These are phyloP conservation scores for Coelastrella sp. DNA, from an alignment of 139 green algal genomes.

Conservation along the genomic window DNA sequence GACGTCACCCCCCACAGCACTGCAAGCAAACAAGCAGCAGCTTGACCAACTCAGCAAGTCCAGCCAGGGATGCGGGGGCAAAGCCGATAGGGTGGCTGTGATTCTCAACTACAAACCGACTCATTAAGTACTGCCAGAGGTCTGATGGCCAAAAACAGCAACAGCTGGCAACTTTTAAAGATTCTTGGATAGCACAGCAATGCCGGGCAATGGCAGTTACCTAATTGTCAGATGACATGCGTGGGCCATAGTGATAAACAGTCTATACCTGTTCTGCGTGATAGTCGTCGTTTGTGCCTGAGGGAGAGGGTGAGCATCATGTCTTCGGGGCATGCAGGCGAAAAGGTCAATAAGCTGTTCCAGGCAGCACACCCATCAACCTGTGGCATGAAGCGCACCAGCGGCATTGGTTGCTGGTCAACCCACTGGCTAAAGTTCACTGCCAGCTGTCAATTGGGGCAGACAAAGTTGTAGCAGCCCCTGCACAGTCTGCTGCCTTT, in stretches of 20 bases:
- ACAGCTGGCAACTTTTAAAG: too few relatives aligned
- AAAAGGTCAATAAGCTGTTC: slow-evolving; percentile 1
- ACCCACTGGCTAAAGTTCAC: too few relatives aligned
- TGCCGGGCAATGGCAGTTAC: too few relatives aligned
- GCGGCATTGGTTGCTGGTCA: too few relatives aligned
- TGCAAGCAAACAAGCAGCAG: neutral
- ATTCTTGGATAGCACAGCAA: too few relatives aligned
- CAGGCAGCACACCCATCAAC: slow-evolving; percentile 2
- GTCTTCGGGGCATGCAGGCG: neutral
- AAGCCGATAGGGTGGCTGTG: neutral
- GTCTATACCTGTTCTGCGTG: neutral
- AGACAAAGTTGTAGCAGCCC: too few relatives aligned
- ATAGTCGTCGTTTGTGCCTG: neutral
- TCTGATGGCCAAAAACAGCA: neutral
- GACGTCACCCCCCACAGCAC: slow-evolving; percentile 1
- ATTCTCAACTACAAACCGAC: too few relatives aligned
- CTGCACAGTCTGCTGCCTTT: too few relatives aligned
- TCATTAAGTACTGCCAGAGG: neutral
- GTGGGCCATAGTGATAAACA: too few relatives aligned
- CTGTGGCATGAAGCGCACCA: neutral
- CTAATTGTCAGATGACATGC: too few relatives aligned
- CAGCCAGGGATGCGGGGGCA: neutral
- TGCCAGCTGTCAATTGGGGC: too few relatives aligned
- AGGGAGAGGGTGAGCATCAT: slow-evolving; percentile 22
- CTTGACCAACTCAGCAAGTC: neutral